Evolutionary conservation across 495 filamentous ascomycete genomes (phyloP).

Genomic region (Oleoguttula mirabilis): DNA sequence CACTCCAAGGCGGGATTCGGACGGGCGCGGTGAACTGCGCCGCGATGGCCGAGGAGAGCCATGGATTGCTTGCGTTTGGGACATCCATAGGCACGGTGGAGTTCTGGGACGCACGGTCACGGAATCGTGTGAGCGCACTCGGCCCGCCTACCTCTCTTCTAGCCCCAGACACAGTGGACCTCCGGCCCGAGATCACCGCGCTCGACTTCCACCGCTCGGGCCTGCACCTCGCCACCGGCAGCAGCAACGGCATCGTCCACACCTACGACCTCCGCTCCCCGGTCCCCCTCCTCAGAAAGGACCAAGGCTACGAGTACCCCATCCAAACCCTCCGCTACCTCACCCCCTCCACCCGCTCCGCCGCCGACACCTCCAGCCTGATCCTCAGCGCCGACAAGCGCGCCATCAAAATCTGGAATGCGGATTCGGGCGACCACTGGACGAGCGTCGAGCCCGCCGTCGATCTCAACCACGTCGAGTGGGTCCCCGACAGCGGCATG

Average conservation of each 20-base stretch:
- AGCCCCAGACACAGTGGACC: constrained; percentile 31
- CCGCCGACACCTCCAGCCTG: constrained; percentile 51
- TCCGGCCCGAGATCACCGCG: constrained; percentile 67
- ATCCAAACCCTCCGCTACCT: constrained; percentile 85
- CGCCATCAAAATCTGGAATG: constrained; percentile 95
- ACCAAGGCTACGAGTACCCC: constrained; percentile 92
- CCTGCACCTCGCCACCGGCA: constrained; percentile 76
- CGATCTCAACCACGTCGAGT: constrained; percentile 83
- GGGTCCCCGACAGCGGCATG: constrained; percentile 81
- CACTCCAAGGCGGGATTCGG: constrained; percentile 71
- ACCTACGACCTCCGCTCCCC: constrained; percentile 90
- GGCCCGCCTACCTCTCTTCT: constrained; percentile 32
- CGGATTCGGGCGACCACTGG: constrained; percentile 69
- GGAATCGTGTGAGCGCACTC: constrained; percentile 68
- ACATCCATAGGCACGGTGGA: constrained; percentile 94
- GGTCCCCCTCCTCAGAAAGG: constrained; percentile 71
- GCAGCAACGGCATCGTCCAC: constrained; percentile 75
- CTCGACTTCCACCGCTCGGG: constrained; percentile 78
- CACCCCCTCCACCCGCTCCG: constrained; percentile 52
- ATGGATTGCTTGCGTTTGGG: constrained; percentile 86
- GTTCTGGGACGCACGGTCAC: constrained; percentile 82
- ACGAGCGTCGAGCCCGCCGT: constrained; percentile 90
- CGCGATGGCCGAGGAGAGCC: constrained; percentile 77
- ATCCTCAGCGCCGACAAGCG: constrained; percentile 84
- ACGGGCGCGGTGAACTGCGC: constrained; percentile 80